Evolutionary conservation across 2,329 filamentous ascomycete species (phyloP), one percentile per base, ranked within the genome.

Genomic region (Juglanconis oblonga): DNA sequence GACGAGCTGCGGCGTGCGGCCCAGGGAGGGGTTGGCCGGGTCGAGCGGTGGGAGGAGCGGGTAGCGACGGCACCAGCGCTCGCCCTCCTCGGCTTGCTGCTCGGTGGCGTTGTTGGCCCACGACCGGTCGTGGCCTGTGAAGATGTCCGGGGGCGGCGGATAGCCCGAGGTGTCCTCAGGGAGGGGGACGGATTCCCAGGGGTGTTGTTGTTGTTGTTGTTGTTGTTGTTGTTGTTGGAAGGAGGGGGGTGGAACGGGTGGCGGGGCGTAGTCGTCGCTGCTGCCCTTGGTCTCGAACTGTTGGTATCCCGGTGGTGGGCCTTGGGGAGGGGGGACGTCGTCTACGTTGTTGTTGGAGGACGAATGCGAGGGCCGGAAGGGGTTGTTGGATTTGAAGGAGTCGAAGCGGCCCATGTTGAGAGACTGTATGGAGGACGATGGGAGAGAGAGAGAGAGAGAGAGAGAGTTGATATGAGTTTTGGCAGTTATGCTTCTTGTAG

Each of bases 111-210:
- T 94, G 69, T 85, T 87, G 2, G 87, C 81, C 0, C 86, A 85
- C 11, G 88, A 91, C 36, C 72, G 75, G 62, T 90, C 85, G 67
- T 86, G 85, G 52, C 84, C 84, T 57, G 74, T 75, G 72, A 86
- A 86, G 69, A 91, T 81, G 35, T 83, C 82, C 0, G 90, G 90
- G 1, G 90, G 90, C 0, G 89, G 89, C 1, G 89, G 89, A 48
- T 92, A 84, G 9, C 90, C 79, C 1, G 88, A 79, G 1, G 85
- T 91, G 71, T 92, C 89, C 40, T 57, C 55, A 33, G 55, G 55
- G 45, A 57, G 55, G 0, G 89, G 88, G 1, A 92, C 87, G 3
- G 87, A 83, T 6, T 81, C 69, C 90, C 90, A 92, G 73, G 90
- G 85, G 70, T 92, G 88, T 66, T 85, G 71, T 4, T 65, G 62